A percentile compares a stretch with the other conserved stretches of the same genome.
These are phyloP conservation scores for Fusarium sp. DNA, from an alignment of 2,329 filamentous ascomycete species.

Conservation along the genomic window DNA sequence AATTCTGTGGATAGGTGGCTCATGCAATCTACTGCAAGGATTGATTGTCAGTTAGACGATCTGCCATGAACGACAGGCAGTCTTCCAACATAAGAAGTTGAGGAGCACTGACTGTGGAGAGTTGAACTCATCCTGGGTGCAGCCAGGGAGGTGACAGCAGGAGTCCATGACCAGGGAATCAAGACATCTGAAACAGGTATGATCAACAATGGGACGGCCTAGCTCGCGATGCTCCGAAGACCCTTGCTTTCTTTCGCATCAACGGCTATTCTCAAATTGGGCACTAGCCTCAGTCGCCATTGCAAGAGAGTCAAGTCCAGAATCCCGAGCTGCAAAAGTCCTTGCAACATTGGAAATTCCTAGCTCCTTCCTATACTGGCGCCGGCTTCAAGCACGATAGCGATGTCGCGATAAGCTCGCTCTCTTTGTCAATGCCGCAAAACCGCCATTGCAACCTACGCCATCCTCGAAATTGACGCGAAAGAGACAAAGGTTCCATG, in stretches of 20 bases:
- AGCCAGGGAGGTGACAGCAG: not conserved
- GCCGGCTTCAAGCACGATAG: not conserved
- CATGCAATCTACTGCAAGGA: not conserved
- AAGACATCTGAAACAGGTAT: not conserved
- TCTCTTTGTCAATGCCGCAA: constrained; percentile 14
- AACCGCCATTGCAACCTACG: not conserved
- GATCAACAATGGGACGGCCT: not conserved
- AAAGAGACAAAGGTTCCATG: constrained; percentile 20
- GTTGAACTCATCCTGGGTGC: not conserved
- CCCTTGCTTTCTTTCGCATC: constrained; percentile 10
- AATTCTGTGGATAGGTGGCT: not conserved
- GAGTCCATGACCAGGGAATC: not conserved
- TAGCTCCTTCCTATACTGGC: constrained; percentile 39
- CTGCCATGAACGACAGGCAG: not conserved
- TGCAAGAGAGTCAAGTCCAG: constrained; percentile 6
- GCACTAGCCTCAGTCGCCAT: constrained; percentile 1
- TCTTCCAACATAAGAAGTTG: not conserved
- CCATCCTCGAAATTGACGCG: not conserved
- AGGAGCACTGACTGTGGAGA: not conserved
- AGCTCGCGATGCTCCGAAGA: constrained; percentile 10
- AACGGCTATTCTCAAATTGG: not conserved
- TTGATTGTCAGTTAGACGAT: not conserved
- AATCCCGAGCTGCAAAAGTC: constrained; percentile 28
- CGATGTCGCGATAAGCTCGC: constrained; percentile 27
- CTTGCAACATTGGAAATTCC: constrained; percentile 15